Evolutionary conservation across 768 basidiomycete species (phyloP).

Genomic region (Mycena filopes): DNA sequence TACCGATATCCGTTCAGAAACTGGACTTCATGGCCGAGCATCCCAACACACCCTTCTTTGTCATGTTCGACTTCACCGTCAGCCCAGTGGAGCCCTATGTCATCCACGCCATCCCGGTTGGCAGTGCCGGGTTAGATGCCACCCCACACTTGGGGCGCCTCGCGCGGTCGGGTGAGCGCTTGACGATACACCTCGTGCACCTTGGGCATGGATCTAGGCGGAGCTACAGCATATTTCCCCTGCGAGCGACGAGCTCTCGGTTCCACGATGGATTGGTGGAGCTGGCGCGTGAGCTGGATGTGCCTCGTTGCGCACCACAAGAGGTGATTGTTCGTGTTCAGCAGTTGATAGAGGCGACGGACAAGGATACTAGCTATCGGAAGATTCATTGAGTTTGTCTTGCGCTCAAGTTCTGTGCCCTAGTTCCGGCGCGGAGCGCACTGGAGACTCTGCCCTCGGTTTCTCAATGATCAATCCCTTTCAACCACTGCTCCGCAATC

Average conservation of each 20-base stretch:
- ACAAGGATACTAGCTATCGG: no score
- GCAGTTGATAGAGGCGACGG: conserved; percentile 10
- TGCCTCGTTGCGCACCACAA: not conserved
- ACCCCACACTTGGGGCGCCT: conserved; percentile 19
- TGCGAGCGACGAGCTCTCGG: conserved; percentile 11
- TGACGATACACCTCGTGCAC: conserved; percentile 7
- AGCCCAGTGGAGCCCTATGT: not conserved
- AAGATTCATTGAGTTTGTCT: no score
- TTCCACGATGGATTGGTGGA: conserved; percentile 6
- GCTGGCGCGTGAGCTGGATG: not conserved
- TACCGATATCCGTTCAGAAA: not conserved
- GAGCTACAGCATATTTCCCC: conserved; percentile 8
- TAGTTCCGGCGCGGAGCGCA: conserved; percentile 10
- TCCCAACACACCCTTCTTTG: conserved; percentile 8
- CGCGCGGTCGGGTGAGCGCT: conserved; percentile 3
- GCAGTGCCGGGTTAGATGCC: not conserved
- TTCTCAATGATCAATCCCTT: no score
- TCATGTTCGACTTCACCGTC: conserved; percentile 16
- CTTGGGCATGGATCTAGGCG: conserved; percentile 11
- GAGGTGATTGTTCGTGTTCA: conserved; percentile 12
- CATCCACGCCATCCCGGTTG: not conserved
- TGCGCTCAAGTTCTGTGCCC: no score
- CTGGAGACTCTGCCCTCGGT: no score
- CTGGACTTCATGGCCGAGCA: conserved; percentile 8
- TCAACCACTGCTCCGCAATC: no score